These are phyloP conservation scores for Eucalyptus curtisii DNA, from an alignment of 345 rosid genomes.

Conservation along the genomic window DNA sequence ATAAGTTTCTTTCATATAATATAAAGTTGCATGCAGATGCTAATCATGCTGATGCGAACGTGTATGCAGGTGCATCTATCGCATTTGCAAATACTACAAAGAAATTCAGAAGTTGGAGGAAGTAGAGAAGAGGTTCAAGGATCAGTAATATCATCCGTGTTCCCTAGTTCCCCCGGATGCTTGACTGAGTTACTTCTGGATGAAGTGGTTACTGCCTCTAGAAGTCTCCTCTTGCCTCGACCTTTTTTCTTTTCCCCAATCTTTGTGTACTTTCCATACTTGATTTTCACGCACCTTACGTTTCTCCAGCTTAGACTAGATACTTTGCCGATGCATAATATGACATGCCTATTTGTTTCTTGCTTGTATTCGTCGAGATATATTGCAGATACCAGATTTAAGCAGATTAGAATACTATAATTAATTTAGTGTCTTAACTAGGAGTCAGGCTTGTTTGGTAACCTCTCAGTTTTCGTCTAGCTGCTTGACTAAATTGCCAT, in stretches of 20 bases:
- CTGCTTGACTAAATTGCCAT: background rate
- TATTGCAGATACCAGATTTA: background rate
- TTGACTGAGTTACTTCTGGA: background rate
- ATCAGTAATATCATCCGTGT: constrained; percentile 10
- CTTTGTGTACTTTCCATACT: background rate
- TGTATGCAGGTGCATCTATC: constrained; percentile 59
- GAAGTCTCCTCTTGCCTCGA: background rate
- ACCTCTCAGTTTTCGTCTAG: background rate
- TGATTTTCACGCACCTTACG: background rate
- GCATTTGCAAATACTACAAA: constrained; percentile 69
- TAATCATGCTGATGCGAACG: background rate
- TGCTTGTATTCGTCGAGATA: background rate
- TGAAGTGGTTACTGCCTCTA: background rate
- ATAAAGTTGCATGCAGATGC: background rate
- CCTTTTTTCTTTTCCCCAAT: background rate
- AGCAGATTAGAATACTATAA: background rate
- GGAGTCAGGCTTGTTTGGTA: background rate
- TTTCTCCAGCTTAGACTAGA: background rate
- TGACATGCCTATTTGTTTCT: background rate
- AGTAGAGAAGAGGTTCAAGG: constrained; percentile 67
- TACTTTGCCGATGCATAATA: background rate
- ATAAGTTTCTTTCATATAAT: background rate
- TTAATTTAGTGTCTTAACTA: background rate
- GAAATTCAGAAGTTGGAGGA: constrained; percentile 68
- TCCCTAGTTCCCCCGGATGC: background rate